Evolutionary conservation across 306 rosid species (phyloP).

Genomic region (Carpinus viminea): DNA sequence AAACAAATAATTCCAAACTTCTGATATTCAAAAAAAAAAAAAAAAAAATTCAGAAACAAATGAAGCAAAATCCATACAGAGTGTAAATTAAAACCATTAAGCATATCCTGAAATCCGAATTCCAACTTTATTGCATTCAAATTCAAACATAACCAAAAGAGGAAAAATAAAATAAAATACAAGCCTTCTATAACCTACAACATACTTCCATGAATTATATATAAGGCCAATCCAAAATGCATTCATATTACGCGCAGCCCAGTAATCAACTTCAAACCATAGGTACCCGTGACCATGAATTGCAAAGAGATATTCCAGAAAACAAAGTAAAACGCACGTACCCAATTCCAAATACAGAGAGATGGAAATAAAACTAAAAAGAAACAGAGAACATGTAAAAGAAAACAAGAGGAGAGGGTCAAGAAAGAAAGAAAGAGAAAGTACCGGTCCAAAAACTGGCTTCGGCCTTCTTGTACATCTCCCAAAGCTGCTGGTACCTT

Average conservation of each 20-base stretch:
- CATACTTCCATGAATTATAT: background rate
- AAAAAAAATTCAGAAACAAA: background rate
- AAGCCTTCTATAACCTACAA: background rate
- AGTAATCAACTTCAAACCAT: background rate
- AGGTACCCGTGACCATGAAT: background rate
- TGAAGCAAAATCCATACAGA: background rate
- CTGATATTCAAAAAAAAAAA: background rate
- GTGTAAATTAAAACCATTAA: background rate
- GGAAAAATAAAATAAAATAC: background rate
- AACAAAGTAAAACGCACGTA: background rate
- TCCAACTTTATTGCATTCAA: background rate
- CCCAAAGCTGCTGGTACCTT: slow-evolving; percentile 74
- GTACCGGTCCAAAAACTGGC: slow-evolving; percentile 99
- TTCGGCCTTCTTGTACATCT: slow-evolving; percentile 90
- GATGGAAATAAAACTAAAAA: background rate
- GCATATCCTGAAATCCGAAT: background rate
- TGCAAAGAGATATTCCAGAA: background rate
- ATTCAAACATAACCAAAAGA: background rate
- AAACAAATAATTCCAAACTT: background rate
- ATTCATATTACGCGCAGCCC: background rate
- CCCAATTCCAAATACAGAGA: slow-evolving; percentile 4
- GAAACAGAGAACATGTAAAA: background rate
- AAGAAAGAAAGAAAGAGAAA: background rate
- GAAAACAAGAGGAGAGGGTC: slow-evolving; percentile 11
- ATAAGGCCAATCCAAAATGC: background rate